phyloP scores from a whole-genome alignment of 306 rosid genomes.

The Luffa acutangula region DNA sequence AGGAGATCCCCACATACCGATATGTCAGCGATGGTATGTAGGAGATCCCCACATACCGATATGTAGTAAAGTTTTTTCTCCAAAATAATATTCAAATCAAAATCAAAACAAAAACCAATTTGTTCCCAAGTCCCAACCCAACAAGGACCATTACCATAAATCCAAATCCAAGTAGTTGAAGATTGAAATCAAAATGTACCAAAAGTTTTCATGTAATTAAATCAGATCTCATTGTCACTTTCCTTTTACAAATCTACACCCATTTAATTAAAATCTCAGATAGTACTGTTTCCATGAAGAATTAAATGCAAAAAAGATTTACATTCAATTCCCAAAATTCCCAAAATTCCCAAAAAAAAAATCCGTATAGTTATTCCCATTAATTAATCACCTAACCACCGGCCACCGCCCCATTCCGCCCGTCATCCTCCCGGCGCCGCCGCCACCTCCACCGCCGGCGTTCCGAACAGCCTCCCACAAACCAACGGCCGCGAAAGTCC shows the following conservation, averaged over 20 bases:
- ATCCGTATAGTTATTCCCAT: constrained; percentile 2
- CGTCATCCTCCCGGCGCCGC: not conserved
- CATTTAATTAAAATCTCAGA: constrained; percentile 24
- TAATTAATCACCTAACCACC: not conserved
- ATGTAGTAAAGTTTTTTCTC: no score
- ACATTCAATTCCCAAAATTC: not conserved
- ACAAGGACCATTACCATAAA: not conserved
- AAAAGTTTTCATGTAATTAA: not conserved
- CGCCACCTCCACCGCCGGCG: not conserved
- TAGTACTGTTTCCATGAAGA: constrained; percentile 3
- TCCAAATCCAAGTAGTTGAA: not conserved
- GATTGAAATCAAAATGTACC: not conserved
- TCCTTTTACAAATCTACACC: not conserved
- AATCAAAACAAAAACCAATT: no score
- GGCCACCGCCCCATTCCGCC: not conserved
- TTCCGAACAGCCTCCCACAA: constrained; percentile 28
- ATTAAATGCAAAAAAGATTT: not conserved
- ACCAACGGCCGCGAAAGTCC: constrained; percentile 45
- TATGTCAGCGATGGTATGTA: no score
- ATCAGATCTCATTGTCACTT: not conserved
- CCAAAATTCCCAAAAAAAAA: not conserved
- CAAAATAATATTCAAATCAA: no score
- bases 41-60: no score
- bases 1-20: no score
- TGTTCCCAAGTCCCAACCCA: no score